Evolutionary conservation across 495 filamentous ascomycete species (phyloP).

Genomic region (Xylaria castorea): DNA sequence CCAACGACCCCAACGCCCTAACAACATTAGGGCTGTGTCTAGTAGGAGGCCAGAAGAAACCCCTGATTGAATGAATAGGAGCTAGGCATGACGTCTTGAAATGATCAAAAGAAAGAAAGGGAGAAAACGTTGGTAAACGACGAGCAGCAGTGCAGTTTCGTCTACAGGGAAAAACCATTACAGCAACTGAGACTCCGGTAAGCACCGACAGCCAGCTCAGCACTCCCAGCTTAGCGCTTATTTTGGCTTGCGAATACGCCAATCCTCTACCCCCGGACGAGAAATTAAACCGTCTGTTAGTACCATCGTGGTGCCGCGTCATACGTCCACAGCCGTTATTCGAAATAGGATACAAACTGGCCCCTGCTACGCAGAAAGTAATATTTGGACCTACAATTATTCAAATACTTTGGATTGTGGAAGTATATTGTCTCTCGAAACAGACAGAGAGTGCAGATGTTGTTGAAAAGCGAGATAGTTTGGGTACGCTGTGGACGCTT

Average conservation of each 20-base stretch:
- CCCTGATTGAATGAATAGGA: slow-evolving; percentile 78
- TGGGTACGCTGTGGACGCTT: not conserved
- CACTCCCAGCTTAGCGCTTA: not conserved
- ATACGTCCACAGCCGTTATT: not conserved
- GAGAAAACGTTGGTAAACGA: not conserved
- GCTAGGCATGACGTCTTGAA: not conserved
- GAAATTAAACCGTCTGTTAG: not conserved
- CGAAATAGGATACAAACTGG: not conserved
- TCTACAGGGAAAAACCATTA: not conserved
- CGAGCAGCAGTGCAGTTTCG: not conserved
- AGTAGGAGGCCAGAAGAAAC: slow-evolving; percentile 85
- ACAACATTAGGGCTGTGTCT: slow-evolving; percentile 80
- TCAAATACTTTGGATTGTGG: not conserved
- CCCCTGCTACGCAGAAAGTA: not conserved
- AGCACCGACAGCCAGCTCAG: not conserved
- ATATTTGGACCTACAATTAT: not conserved
- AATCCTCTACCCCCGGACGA: not conserved
- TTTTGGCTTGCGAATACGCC: not conserved
- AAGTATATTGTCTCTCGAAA: not conserved
- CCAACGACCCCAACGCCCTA: slow-evolving; percentile 77
- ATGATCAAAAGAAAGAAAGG: not conserved
- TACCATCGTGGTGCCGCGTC: not conserved
- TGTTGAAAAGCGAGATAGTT: not conserved
- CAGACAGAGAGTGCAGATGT: not conserved
- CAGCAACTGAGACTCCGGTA: not conserved